Evolutionary conservation across 1,284 basidiomycete species (phyloP), one percentile per base, ranked within the genome.

Genomic region (Bondarzewia mesenterica): DNA sequence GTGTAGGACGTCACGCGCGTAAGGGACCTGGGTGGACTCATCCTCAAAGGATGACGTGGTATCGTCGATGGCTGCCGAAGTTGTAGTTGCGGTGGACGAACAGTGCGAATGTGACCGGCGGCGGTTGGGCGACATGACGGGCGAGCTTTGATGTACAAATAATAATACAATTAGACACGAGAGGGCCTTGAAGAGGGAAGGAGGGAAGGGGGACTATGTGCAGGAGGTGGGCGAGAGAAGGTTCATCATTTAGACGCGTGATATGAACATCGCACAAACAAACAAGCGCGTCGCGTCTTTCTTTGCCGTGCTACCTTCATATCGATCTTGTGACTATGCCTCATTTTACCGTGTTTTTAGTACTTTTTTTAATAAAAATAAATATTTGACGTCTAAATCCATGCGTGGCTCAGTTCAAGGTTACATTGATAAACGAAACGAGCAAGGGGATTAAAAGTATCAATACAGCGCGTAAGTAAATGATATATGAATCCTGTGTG

Each of bases 1-100:
- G 43, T 69, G 60, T 18, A 54, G 60, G 63, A 25, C 66, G 60
- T 35, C 63, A 47, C 69, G 61, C 35, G 57, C 20, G 52, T 66
- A 66, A 8, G 58, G 58, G 6, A 51, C 48, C 10, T 42, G 14
- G 36, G 27, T 15, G 22, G 41, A 45, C 18, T 37, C 21, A 7
- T 42, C 32, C 4, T 51, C 49, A 35, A 21, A 18, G 23, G 26
- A 25, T 8, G 42, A 39, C 12, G 32, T 25, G 12, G 15, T 18
- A 20, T 52, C 51, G 26, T 46, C 26, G 4, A 26, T n/a, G 25
- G 45, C 43, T 18, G 46, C 26, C n/a, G 32, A 18, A 8, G 37
- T 42, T 25, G 22, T 29, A 4, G 52, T 47, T 16, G n/a, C n/a
- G n/a, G 32, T 41, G 15, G 27, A 35, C 7, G 44, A 47, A 44